Evolutionary conservation across 768 basidiomycete genomes (phyloP), one percentile per base, ranked within the genome.

Genomic region (Rhizopogon roseolus): DNA sequence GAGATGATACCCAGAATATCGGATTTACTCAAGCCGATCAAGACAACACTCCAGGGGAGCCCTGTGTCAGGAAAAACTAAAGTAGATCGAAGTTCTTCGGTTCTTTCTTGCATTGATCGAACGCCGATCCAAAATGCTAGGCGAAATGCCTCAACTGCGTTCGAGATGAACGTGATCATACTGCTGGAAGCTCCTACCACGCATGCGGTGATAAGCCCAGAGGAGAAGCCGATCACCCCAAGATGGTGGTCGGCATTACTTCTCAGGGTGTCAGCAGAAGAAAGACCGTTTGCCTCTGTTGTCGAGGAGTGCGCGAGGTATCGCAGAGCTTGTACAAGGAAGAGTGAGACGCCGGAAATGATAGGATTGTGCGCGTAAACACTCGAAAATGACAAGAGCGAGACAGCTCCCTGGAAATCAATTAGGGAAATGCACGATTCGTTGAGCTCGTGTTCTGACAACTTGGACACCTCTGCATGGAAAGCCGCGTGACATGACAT

Each of bases 181-280:
- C 66, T 70, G 9, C 57, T 46, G 0, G 82, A 81, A 2, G 76
- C 69, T 41, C 73, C 76, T 4, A 77, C 76, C 14, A 81, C 76
- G 52, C 77, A 77, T 7, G 82, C 81, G 16, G 77, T 69, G 41
- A 84, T 67, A 51, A 82, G 73, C 28, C 81, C 82, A 43, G 80
- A 81, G n/a, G 81, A 82, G 63, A 81, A 78, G 4, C 77, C 81
- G 6, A 81, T 62, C 46, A 81, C 59, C 11, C 79, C 78, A 19
- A 69, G 38, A 2, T 53, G 57, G 42, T 75, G 60, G 13, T 66
- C 54, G 37, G 58, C 41, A 56, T 81, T 22, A 22, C 22, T 80
- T 53, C 64, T 57, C 27, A 79, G 59, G 32, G 64, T 44, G 29
- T 71, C 63, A 6, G 53, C 48, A 51, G 73, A 71, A 11, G 62